These are phyloP conservation scores for Botrytis deweyae DNA, from an alignment of 2,329 filamentous ascomycete species.

Conservation along the genomic window DNA sequence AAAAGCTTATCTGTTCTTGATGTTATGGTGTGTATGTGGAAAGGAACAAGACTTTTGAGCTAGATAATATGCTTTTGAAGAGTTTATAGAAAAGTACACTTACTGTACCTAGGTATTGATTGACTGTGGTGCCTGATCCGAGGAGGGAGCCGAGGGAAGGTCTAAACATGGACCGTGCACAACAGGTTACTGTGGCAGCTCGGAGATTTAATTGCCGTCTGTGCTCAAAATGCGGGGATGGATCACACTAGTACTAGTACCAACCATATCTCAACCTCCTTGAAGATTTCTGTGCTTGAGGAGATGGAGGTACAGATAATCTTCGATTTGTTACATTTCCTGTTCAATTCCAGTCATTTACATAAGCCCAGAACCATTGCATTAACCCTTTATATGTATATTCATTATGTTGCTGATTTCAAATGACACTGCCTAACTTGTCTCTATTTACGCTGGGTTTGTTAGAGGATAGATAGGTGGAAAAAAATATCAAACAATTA, in stretches of 20 bases:
- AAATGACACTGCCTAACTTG: not conserved
- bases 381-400: not conserved
- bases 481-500: not conserved
- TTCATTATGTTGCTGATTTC: not conserved
- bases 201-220: not conserved
- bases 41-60: not conserved
- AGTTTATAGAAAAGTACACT: not conserved
- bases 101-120: not conserved
- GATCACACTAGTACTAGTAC: not conserved
- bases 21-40: not conserved
- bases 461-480: not conserved
- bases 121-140: not conserved
- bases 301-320: not conserved
- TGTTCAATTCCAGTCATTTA: not conserved
- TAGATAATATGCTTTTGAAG: not conserved
- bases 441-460: not conserved
- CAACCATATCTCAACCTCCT: not conserved
- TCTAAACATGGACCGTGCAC: not conserved
- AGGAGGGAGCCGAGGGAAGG: not conserved
- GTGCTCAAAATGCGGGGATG: not conserved
- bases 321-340: not conserved
- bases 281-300: not conserved
- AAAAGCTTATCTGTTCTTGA: fast-evolving
- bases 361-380: not conserved
- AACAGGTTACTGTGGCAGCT: not conserved